These are phyloP conservation scores for Scedosporium minutisporum DNA, from an alignment of 2,329 filamentous ascomycete species.

Conservation along the genomic window DNA sequence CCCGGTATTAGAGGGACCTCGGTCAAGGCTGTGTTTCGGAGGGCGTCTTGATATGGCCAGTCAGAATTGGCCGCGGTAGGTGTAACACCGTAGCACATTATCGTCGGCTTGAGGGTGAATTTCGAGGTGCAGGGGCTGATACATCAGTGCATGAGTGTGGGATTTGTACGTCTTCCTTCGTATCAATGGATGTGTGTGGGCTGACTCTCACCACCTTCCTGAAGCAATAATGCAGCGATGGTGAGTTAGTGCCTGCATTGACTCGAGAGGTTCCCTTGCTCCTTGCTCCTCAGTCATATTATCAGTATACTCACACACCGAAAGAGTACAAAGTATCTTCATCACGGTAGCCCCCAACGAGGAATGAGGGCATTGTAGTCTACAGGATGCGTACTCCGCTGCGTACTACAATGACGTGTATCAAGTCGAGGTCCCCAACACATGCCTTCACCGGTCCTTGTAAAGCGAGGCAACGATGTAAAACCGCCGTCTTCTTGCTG, in stretches of 20 bases:
- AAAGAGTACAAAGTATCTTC: too few species aligned
- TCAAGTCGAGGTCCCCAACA: background rate
- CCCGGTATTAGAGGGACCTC: background rate
- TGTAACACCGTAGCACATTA: background rate
- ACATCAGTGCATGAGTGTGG: background rate
- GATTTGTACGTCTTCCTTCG: background rate
- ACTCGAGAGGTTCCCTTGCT: too few species aligned
- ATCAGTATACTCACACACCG: too few species aligned
- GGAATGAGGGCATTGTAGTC: background rate
- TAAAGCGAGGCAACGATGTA: too few species aligned
- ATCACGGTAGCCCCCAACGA: too few species aligned
- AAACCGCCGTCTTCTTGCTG: too few species aligned
- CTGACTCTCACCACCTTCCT: too few species aligned
- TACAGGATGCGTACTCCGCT: background rate
- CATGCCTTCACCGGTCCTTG: background rate
- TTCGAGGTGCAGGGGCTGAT: background rate
- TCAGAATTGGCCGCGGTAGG: background rate
- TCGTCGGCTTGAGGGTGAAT: background rate
- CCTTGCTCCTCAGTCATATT: too few species aligned
- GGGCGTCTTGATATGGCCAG: background rate
- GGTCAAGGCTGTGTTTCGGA: background rate
- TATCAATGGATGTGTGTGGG: too few species aligned
- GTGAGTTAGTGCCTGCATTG: too few species aligned
- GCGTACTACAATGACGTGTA: background rate
- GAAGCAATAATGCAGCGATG: too few species aligned